These are phyloP conservation scores for Mortierella sp. DNA, from an alignment of 371 early-diverging fungal genomes.

Conservation along the genomic window DNA sequence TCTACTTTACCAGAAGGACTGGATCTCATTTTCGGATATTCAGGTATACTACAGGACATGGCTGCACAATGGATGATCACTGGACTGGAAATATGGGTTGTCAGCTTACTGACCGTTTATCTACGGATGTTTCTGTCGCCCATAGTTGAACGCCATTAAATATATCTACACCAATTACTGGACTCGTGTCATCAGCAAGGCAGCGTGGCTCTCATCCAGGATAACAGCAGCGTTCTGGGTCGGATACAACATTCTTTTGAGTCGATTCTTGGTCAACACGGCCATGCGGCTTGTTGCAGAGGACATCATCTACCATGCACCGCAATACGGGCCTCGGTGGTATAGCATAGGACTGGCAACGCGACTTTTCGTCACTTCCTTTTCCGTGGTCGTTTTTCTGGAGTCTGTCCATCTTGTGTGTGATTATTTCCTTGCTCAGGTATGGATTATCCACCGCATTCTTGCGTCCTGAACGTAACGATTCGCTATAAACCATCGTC, in stretches of 20 bases:
- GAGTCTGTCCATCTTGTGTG: constrained; percentile 61
- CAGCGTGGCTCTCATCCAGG: constrained; percentile 54
- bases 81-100: not conserved
- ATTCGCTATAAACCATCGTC: no score
- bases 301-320: constrained; percentile 34
- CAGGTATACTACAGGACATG: constrained; percentile 62
- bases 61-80: not conserved
- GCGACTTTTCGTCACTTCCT: constrained; percentile 27
- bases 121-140: not conserved
- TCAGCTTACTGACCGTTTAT: not conserved
- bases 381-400: constrained; percentile 38
- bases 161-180: constrained; percentile 22
- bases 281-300: constrained; percentile 35
- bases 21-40: constrained; percentile 54
- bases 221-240: constrained; percentile 61
- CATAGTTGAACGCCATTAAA: constrained; percentile 23
- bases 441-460: constrained; percentile 11
- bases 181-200: constrained; percentile 9
- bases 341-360: constrained; percentile 29
- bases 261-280: constrained; percentile 51
- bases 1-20: constrained; percentile 42
- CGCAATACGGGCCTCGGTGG: constrained; percentile 52
- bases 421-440: constrained; percentile 55
- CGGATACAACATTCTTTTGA: constrained; percentile 56
- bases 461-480: no score